Evolutionary conservation across 441 rosid genomes (phyloP), one percentile per base, ranked within the genome.

Genomic region (Viola pubescens): DNA sequence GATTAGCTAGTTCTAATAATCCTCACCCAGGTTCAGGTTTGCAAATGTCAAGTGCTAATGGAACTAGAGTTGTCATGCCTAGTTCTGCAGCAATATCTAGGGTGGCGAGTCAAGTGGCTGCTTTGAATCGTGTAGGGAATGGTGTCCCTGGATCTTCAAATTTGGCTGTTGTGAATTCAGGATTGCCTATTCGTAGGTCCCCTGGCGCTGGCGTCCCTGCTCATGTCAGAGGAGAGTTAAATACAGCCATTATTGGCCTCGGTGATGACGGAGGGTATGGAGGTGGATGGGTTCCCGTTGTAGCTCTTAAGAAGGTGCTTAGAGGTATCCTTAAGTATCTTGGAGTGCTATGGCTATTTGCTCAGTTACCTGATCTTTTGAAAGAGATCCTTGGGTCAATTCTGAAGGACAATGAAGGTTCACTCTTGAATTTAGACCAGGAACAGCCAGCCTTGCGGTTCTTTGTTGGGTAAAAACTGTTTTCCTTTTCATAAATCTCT

Each of bases 201-300:
- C 87, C 92, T 5, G 92, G 91, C 45, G 67, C 75, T 64, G 86
- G 77, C 69, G 94, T 89, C 58, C 92, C 98, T 64, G 87, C 98
- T 52, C 94, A 88, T 65, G 92, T 89, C 38, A 82, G 97, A 76
- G 99, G 98, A 68, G 99, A 94, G 60, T 72, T 91, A 58, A 91
- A 91, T 74, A 91, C 97, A 6, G 96, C 99, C 39, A 94, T 91
- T 68, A 91, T 94, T 42, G 98, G 99, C 63, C 88, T 94, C 58
- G 98, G 97, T 55, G 99, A 94, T 62, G 99, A 94, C 85, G 99
- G 99, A 68, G 99, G 98, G 51, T 91, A 94, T 78, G 97, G 97
- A 14, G 99, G 98, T 60, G 98, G 97, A 54, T 94, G 98, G 98
- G 99, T 94, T 74, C 99, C 99, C 59, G 94, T 94, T 78, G 90